Evolutionary conservation across 1,139 yeast genomes (phyloP), one percentile per base, ranked within the genome.

Genomic region (Pichia terricola): DNA sequence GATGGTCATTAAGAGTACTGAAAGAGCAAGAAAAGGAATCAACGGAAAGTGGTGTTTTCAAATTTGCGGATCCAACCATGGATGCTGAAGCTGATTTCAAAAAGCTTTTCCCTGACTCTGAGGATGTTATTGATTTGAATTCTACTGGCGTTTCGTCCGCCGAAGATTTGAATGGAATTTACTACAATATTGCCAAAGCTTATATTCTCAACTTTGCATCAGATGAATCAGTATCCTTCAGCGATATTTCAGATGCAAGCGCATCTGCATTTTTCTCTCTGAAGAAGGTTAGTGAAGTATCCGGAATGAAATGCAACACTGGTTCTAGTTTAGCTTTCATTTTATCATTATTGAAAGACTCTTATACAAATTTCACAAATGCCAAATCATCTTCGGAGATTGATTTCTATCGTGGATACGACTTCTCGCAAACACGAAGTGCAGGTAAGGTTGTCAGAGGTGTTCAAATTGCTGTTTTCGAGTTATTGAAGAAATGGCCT

Each of bases 21-120:
- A 77, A 79, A 50, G 70, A 72, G 42, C 87, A 84, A 51, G 81
- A 83, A 53, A 75, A 73, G 37, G 77, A 72, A 9, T 73, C 75
- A 10, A 76, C 75, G 46, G 74, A 77, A 40, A 76, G 77, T 1
- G 78, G 81, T 28, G 67, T 84, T 40, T 84, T 75, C 62, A 80
- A 73, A 56, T 85, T 74, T 58, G 73, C 68, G 30, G 81, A 82
- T 48, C 73, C 77, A 2, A 75, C 77, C 4, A 73, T 70, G 34
- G 86, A 83, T 52, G 72, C 77, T 9, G 94, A 83, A 50, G 79
- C 72, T 28, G 96, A 88, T 45, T 86, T 89, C 63, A 74, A 67
- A 56, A 60, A 62, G 28, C 62, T 89, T 64, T 91, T 91, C 71
- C 97, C 97, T 0, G 96, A 87, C 57, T 87, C 77, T 54, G 96